These are phyloP conservation scores for Grigorovia humatica DNA, from an alignment of 805 yeast species.

Conservation along the genomic window DNA sequence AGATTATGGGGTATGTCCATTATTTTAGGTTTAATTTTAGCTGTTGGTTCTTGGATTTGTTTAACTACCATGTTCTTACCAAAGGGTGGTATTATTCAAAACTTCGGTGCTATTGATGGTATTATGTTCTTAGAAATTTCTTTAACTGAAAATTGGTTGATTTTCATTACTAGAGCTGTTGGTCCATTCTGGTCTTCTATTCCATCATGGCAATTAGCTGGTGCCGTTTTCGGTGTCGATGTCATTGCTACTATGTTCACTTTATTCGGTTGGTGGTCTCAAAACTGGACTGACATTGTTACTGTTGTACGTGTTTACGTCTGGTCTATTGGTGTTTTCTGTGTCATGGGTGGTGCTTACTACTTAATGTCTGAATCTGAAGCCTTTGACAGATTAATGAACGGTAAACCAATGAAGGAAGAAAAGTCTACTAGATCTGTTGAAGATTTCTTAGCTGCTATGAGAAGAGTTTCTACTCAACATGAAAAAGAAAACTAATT, in stretches of 20 bases:
- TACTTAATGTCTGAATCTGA: conserved; percentile 80
- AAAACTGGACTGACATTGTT: conserved; percentile 93
- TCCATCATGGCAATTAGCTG: conserved; percentile 94
- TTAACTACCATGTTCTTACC: conserved; percentile 86
- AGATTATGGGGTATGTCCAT: conserved; percentile 96
- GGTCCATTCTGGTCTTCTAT: conserved; percentile 97
- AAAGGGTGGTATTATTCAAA: conserved; percentile 90
- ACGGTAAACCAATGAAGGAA: conserved; percentile 62
- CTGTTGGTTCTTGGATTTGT: conserved; percentile 90
- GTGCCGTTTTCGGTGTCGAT: conserved; percentile 87
- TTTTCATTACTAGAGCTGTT: conserved; percentile 91
- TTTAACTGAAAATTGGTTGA: conserved; percentile 93
- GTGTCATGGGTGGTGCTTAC: conserved; percentile 93
- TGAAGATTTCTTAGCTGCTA: conserved; percentile 76
- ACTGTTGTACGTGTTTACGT: conserved; percentile 91
- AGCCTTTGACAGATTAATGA: conserved; percentile 73
- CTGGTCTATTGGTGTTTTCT: conserved; percentile 95
- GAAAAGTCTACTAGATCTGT: conserved; percentile 51
- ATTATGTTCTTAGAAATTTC: conserved; percentile 89
- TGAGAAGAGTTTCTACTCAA: conserved; percentile 84
- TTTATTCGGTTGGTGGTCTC: conserved; percentile 96
- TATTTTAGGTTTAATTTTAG: conserved; percentile 74
- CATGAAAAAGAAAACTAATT: conserved; percentile 67
- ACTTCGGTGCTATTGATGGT: conserved; percentile 92
- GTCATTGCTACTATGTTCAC: conserved; percentile 86